Evolutionary conservation across 345 rosid species (phyloP).

Genomic region (Trapa bicornis): DNA sequence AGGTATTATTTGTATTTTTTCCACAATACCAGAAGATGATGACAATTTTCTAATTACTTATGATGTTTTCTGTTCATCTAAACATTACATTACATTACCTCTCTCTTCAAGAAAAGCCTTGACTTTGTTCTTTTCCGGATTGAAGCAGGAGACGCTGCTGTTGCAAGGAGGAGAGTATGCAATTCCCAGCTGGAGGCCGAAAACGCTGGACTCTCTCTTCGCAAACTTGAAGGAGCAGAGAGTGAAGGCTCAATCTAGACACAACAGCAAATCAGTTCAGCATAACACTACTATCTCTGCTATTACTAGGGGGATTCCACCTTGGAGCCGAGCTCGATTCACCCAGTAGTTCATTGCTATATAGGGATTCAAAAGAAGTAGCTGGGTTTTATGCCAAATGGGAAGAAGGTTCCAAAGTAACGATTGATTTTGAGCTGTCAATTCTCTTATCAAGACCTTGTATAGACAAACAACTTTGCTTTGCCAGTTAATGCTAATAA

Average conservation of each 20-base stretch:
- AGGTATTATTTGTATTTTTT: constrained; percentile 32
- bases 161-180: constrained; percentile 18
- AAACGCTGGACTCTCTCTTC: constrained; percentile 71
- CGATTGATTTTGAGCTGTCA: background rate
- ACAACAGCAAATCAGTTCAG: constrained; percentile 12
- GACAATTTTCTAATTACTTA: background rate
- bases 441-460: background rate
- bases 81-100: too few relatives aligned
- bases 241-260: constrained; percentile 26
- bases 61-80: background rate
- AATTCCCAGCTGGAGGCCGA: constrained; percentile 38
- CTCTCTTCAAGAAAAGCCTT: background rate
- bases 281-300: background rate
- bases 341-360: constrained; percentile 16
- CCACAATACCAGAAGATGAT: background rate
- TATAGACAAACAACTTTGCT: too few relatives aligned
- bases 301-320: constrained; percentile 21
- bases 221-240: constrained; percentile 82
- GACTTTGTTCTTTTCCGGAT: background rate
- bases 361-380: background rate
- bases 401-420: background rate
- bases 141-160: constrained; percentile 10
- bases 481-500: too few relatives aligned
- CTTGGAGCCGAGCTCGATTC: constrained; percentile 49
- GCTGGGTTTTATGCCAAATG: background rate